Evolutionary conservation across 2,329 filamentous ascomycete species (phyloP), one percentile per base, ranked within the genome.

Genomic region (Aspergillus carbonarius): DNA sequence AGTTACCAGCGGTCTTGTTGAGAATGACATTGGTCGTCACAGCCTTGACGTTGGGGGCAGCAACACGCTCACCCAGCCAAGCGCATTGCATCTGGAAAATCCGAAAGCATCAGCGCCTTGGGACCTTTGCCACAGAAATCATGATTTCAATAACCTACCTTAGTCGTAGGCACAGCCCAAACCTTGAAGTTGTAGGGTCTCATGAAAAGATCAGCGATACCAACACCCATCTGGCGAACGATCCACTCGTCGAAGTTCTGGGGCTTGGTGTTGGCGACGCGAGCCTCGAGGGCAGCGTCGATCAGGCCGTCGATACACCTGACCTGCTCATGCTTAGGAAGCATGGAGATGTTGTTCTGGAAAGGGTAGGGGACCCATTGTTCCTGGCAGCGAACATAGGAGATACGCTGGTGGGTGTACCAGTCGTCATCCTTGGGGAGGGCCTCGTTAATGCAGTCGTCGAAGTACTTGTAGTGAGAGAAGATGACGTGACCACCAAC

Each of bases 391-490:
- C 95, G 93, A 69, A 99, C 93, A 78, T 99, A 99, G 64, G 95
- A 99, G 80, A 99, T 95, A 76, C 95, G 93, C 84, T 99, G 90
- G 83, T 99, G 95, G 66, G 88, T 91, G 81, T 90, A 98, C 95
- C 95, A 99, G 82, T 99, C 95, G 60, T 91, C 89, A 60, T 92
- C 87, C 74, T 92, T 92, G 71, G 95, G 95, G 42, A 99, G 88
- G 54, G 95, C 95, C 84, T 99, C 95, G 77, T 98, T 86, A 75
- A 99, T 89, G 83, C 91, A 96, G 83, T 99, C 95, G 81, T 99
- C 95, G 78, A 99, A 99, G 87, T 99, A 99, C 83, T 97, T 97
- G 89, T 99, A 99, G 86, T 97, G 93, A 70, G 93, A 97, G 86
- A 97, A 97, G 82, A 97, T 97, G 80, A 97, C 93, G 81, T 97